Conservation (phyloP, 306 rosid species). For the Ormosia semicastrata region DNA sequence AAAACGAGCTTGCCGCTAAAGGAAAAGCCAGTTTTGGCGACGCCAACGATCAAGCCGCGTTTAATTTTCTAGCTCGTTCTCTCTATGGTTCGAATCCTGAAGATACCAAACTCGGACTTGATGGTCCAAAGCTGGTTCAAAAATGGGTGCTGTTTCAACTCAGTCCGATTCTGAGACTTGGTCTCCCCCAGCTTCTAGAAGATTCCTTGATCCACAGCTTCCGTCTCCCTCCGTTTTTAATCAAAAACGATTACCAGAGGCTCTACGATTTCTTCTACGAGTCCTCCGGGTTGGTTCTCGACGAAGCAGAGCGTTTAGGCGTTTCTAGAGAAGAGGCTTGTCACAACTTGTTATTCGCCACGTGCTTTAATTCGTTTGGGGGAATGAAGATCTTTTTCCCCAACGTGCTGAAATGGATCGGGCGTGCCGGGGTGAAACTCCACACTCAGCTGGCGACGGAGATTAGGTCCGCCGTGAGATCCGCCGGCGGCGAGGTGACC, state of each 20-base stretch:
- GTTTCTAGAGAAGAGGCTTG: conserved; percentile 85
- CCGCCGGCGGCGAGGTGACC: conserved; percentile 68
- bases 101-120: conserved; percentile 50
- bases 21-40: conserved; percentile 65
- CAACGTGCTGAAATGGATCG: conserved; percentile 69
- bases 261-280: conserved; percentile 78
- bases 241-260: conserved; percentile 65
- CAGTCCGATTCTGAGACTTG: conserved; percentile 61
- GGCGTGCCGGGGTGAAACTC: conserved; percentile 69
- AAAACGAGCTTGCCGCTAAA: conserved; percentile 40
- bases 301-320: conserved; percentile 74
- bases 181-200: conserved; percentile 65
- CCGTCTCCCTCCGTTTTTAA: conserved; percentile 51
- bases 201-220: conserved; percentile 57
- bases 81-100: conserved; percentile 55
- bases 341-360: conserved; percentile 78
- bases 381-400: conserved; percentile 84
- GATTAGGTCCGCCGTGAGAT: conserved; percentile 58
- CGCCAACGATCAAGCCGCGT: conserved; percentile 82
- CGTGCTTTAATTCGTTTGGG: conserved; percentile 86
- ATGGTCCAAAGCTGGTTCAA: conserved; percentile 68
- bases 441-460: conserved; percentile 66
- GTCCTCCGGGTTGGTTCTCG: conserved; percentile 52
- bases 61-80: conserved; percentile 63
- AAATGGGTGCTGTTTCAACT: conserved; percentile 85